A percentile compares a stretch with the other conserved stretches of the same genome.
Evolutionary conservation across 2,329 filamentous ascomycete species (phyloP).

Genomic region (Aspergillus puulaauensis): DNA sequence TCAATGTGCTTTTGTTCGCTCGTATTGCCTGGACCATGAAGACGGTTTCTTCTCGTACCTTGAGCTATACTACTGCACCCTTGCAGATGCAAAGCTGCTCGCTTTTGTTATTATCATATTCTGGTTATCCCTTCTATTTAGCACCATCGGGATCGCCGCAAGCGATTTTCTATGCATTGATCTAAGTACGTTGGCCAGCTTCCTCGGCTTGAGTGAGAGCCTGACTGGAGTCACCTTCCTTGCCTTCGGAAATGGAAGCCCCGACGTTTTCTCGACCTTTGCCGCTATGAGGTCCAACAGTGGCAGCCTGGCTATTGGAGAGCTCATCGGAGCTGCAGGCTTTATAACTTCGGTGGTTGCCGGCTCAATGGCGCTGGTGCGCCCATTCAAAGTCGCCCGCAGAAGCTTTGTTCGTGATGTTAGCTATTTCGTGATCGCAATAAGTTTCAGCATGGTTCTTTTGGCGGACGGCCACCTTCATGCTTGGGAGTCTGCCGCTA

Average conservation of each 20-base stretch:
- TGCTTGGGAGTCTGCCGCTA: constrained; percentile 83
- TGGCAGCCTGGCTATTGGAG: constrained; percentile 92
- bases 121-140: constrained; percentile 90
- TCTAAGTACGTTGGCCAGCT: constrained; percentile 83
- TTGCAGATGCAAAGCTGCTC: constrained; percentile 66
- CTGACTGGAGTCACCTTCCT: constrained; percentile 94
- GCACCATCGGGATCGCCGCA: constrained; percentile 94
- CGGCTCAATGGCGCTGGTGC: constrained; percentile 94
- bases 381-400: constrained; percentile 86
- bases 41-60: constrained; percentile 88
- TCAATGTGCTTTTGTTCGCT: constrained; percentile 81
- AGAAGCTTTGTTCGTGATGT: constrained; percentile 91
- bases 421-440: constrained; percentile 84
- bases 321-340: constrained; percentile 88
- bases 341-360: constrained; percentile 97
- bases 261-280: constrained; percentile 97
- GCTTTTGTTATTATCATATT: constrained; percentile 75
- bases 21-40: constrained; percentile 84
- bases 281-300: constrained; percentile 97
- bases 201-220: constrained; percentile 92
- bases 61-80: constrained; percentile 82
- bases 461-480: constrained; percentile 79
- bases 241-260: constrained; percentile 95
- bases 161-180: constrained; percentile 99
- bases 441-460: constrained; percentile 83